Conservation (phyloP, 148 eudicot species). For the Vaccinium macrocarpon region DNA sequence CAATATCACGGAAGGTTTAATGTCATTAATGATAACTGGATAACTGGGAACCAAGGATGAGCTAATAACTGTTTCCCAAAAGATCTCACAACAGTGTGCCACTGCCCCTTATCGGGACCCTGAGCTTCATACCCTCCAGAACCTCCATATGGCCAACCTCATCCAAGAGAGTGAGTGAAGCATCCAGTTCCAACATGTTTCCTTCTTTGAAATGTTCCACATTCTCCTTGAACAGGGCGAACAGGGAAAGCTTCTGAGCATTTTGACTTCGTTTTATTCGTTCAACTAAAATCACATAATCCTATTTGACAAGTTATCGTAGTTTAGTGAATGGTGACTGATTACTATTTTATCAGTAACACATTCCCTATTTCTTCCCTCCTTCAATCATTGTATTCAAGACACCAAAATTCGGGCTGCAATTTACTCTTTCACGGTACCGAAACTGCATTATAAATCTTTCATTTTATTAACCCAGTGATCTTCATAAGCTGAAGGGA, state of each 20-base stretch:
- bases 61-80: neutral
- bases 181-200: neutral
- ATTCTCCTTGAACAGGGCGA: neutral
- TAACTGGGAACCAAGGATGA: neutral
- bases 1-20: neutral
- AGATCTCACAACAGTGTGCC: neutral
- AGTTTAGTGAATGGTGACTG: no score
- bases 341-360: no score
- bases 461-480: neutral
- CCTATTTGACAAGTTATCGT: no score
- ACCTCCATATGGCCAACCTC: neutral
- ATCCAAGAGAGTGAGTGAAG: neutral
- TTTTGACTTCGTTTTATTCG: neutral
- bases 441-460: neutral
- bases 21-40: conserved; percentile 3
- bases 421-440: neutral
- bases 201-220: neutral
- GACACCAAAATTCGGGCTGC: no score
- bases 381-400: no score
- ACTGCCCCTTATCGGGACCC: neutral
- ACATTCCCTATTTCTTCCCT: no score
- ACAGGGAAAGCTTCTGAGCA: neutral
- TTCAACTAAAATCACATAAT: no score
- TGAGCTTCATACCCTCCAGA: neutral
- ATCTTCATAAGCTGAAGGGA: neutral